Base-by-base conservation (phyloP, 192 early-diverging fungal genomes). In the Coemansia sp. region DNA sequence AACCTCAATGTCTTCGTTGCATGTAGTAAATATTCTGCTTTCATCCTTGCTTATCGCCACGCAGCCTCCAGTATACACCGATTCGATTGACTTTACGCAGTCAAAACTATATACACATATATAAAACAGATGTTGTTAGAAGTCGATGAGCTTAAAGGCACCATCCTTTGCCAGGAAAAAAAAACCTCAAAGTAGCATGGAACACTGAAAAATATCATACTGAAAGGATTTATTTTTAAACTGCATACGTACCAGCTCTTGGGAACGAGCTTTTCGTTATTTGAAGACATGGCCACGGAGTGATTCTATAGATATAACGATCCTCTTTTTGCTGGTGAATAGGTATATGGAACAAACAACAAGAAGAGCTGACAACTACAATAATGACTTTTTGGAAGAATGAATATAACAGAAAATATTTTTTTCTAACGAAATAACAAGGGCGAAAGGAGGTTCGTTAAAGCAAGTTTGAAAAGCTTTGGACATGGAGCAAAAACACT, bases 41-140 rank as follows among this genome's bases (percentile, higher is more conserved):
- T 89, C 90, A 64, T 93, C 89, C 28, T 79, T 51, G 50, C 88
- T 83, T 36, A 91, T 73, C 55, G 68, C 87, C 36, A 89, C 90
- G 64, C 93, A 88, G 22, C 95, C 95, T 63, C 95, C 95, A 17
- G 93, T 94, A 70, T 94, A 97, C 38, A 96, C 87, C 14, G 93
- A 91, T 75, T 94, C 92, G 71, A 96, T 92, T 14, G 89, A 89
- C 75, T 85, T 85, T 55, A 86, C 82, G 42, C 85, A 84, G 54
- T 89, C 88, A 85, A 89, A 92, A 76, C 92, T 93, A 80, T 48
- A 61, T 11, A 7, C n/a, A n/a, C n/a, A n/a, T n/a, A n/a, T n/a
- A n/a, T n/a, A n/a, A n/a, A n/a, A n/a, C 18, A 20, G 31, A 49
- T 62, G 12, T 6, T 36, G 56, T 17, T 25, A 7, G 2, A 56